Evolutionary conservation across 441 rosid genomes (phyloP).

Genomic region (Populus trichocarpa): DNA sequence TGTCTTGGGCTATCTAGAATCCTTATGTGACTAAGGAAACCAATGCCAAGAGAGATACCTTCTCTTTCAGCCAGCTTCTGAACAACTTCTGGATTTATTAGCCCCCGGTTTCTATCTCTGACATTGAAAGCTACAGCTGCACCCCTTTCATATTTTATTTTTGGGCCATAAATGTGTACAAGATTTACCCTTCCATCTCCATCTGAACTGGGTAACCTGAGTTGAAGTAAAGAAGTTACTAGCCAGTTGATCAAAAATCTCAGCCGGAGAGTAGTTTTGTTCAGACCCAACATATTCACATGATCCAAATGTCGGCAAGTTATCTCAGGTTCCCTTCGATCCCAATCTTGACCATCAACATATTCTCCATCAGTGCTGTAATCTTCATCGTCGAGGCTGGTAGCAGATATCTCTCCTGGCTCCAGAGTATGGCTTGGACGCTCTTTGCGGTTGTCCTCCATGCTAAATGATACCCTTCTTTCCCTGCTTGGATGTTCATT

Average conservation of each 20-base stretch:
- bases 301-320: constrained; percentile 81
- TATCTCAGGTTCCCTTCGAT: constrained; percentile 81
- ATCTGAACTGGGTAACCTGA: constrained; percentile 57
- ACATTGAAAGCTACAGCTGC: constrained; percentile 96
- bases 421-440: constrained; percentile 42
- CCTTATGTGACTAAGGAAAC: constrained; percentile 80
- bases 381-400: constrained; percentile 65
- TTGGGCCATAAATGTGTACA: constrained; percentile 92
- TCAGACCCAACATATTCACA: constrained; percentile 86
- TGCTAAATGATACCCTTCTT: constrained; percentile 84
- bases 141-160: constrained; percentile 96
- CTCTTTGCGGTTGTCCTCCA: constrained; percentile 62
- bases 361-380: constrained; percentile 75
- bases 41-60: constrained; percentile 82
- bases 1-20: constrained; percentile 60
- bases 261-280: constrained; percentile 70
- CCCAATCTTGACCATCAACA: constrained; percentile 75
- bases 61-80: constrained; percentile 91
- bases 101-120: constrained; percentile 61
- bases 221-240: constrained; percentile 88
- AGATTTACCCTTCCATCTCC: constrained; percentile 56
- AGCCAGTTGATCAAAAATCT: constrained; percentile 95
- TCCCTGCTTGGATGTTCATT: constrained; percentile 73
- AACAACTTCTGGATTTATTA: constrained; percentile 77
- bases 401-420: constrained; percentile 61